Conservation (phyloP, 495 filamentous ascomycete genomes). For the Penicillium argentinense region DNA sequence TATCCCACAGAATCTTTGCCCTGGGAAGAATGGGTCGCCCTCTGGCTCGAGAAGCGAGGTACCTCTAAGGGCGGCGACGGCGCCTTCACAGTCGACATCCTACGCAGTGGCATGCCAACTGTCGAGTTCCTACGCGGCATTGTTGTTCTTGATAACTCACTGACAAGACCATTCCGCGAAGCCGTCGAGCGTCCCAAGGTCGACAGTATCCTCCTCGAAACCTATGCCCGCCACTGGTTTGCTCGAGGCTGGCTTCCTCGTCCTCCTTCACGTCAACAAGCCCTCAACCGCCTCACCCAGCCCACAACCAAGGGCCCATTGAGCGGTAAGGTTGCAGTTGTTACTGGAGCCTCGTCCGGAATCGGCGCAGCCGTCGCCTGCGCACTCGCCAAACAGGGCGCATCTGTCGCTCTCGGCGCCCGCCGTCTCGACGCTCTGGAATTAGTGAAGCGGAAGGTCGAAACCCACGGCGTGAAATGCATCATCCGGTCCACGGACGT, state of each 20-base stretch:
- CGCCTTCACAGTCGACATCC: conserved; percentile 54
- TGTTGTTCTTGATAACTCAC: conserved; percentile 60
- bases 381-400: conserved; percentile 55
- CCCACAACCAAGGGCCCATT: conserved; percentile 46
- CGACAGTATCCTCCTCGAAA: conserved; percentile 58
- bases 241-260: conserved; percentile 64
- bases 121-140: conserved; percentile 58
- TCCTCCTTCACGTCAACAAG: conserved; percentile 45
- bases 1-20: conserved; percentile 57
- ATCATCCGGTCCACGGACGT: conserved; percentile 62
- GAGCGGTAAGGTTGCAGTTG: conserved; percentile 50
- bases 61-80: conserved; percentile 57
- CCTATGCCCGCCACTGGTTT: conserved; percentile 68
- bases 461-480: conserved; percentile 52
- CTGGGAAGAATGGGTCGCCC: conserved; percentile 63
- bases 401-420: conserved; percentile 61
- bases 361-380: conserved; percentile 51
- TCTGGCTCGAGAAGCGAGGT: conserved; percentile 62
- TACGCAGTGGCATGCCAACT: conserved; percentile 62
- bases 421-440: conserved; percentile 61
- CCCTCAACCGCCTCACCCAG: conserved; percentile 32
- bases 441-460: conserved; percentile 50
- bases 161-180: conserved; percentile 54
- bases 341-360: conserved; percentile 52
- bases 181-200: conserved; percentile 61